These are phyloP conservation scores for Gossypium australe DNA, from an alignment of 345 rosid species.

Conservation along the genomic window DNA sequence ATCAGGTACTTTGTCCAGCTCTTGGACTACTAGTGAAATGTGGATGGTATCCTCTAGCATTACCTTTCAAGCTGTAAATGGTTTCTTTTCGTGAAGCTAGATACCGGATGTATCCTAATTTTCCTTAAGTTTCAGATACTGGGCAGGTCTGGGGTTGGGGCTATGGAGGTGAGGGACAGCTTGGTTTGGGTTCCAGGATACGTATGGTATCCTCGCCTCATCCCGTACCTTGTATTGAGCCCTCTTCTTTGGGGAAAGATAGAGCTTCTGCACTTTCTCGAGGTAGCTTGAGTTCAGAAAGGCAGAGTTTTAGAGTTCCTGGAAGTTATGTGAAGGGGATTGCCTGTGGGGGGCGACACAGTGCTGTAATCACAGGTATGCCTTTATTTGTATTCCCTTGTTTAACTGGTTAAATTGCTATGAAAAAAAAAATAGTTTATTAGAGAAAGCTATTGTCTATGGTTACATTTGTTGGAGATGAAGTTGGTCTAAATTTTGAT, in stretches of 20 bases:
- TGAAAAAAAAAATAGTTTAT: not conserved
- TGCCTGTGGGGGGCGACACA: conserved; percentile 97
- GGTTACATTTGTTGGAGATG: not conserved
- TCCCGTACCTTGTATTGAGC: conserved; percentile 70
- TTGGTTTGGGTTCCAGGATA: conserved; percentile 90
- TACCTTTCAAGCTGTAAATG: conserved; percentile 19
- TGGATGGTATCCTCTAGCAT: not conserved
- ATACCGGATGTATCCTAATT: conserved; percentile 32
- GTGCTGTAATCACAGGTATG: conserved; percentile 86
- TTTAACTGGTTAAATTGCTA: not conserved
- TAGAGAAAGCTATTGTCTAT: not conserved
- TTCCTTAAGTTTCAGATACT: conserved; percentile 57
- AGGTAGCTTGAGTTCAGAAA: conserved; percentile 52
- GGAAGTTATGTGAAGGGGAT: conserved; percentile 82
- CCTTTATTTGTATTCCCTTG: conserved; percentile 7
- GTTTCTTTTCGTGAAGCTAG: conserved; percentile 18
- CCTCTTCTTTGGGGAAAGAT: conserved; percentile 54
- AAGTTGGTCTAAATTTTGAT: not conserved
- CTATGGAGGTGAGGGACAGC: conserved; percentile 99
- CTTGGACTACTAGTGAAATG: conserved; percentile 9
- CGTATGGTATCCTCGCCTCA: conserved; percentile 95
- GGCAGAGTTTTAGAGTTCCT: conserved; percentile 53
- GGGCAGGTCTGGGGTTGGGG: conserved; percentile 99
- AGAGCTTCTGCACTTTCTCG: conserved; percentile 40
- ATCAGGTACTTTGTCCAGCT: conserved; percentile 53